These are phyloP conservation scores for Bondarzewia mesenterica DNA, from an alignment of 1,284 basidiomycete genomes.

Conservation along the genomic window DNA sequence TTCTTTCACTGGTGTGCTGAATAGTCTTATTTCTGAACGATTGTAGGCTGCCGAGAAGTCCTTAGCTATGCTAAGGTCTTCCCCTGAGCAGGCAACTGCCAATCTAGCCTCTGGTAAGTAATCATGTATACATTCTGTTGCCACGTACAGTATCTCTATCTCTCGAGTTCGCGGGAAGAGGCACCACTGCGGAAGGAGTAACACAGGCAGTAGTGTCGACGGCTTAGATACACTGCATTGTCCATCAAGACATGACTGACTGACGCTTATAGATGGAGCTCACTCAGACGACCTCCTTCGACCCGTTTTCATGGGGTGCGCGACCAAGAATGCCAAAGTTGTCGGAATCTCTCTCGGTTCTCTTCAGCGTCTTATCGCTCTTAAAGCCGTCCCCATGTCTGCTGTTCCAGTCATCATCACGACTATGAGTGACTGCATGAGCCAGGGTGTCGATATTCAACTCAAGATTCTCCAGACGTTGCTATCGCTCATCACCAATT, in stretches of 20 bases:
- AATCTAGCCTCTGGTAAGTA: constrained; percentile 55
- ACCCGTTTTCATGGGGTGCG: constrained; percentile 91
- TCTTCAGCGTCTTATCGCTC: constrained; percentile 83
- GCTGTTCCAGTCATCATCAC: constrained; percentile 73
- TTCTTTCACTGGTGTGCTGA: neutral
- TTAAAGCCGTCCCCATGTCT: constrained; percentile 78
- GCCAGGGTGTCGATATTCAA: constrained; percentile 92
- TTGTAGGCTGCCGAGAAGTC: constrained; percentile 78
- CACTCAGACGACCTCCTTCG: constrained; percentile 77
- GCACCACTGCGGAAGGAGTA: no score
- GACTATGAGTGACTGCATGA: constrained; percentile 81
- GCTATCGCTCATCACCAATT: constrained; percentile 83
- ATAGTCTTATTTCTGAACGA: neutral
- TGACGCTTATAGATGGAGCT: constrained; percentile 48
- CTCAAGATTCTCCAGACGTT: constrained; percentile 87
- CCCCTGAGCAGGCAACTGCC: constrained; percentile 61
- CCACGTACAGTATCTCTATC: neutral
- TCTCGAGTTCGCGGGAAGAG: no score
- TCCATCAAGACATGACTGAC: neutral
- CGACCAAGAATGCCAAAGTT: constrained; percentile 90
- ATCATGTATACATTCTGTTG: constrained; percentile 1
- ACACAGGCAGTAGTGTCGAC: neutral
- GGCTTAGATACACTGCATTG: neutral
- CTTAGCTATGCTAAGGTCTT: constrained; percentile 66
- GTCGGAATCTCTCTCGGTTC: constrained; percentile 88